Conservation (phyloP, 495 filamentous ascomycete species). For the Articulospora tetracladia region DNA sequence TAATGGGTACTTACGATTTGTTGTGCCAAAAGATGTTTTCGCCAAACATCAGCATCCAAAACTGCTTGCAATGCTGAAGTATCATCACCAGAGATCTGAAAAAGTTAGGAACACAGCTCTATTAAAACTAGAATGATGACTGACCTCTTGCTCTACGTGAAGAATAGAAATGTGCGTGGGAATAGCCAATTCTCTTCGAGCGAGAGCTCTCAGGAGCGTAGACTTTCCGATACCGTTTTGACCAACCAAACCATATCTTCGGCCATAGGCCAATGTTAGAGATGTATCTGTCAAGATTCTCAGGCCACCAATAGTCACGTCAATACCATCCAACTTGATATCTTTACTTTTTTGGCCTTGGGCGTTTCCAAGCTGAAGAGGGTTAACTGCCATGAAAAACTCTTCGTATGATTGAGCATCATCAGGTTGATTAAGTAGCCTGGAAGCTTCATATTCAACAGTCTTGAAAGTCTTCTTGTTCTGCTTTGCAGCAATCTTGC, state of each 20-base stretch:
- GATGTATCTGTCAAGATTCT: slow-evolving; percentile 88
- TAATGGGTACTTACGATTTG: slow-evolving; percentile 60
- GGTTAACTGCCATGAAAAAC: slow-evolving; percentile 99
- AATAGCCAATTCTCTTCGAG: slow-evolving; percentile 88
- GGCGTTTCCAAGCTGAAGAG: slow-evolving; percentile 72
- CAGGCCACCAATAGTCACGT: slow-evolving; percentile 85
- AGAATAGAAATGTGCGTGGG: slow-evolving; percentile 97
- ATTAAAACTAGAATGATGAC: slow-evolving; percentile 6
- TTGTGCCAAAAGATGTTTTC: slow-evolving; percentile 88
- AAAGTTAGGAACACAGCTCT: not conserved
- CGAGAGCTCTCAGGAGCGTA: slow-evolving; percentile 86
- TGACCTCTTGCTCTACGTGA: slow-evolving; percentile 96
- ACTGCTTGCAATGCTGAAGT: slow-evolving; percentile 94
- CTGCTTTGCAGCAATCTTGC: slow-evolving; percentile 97
- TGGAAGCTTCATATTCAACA: slow-evolving; percentile 94
- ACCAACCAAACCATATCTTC: slow-evolving; percentile 95
- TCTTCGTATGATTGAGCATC: slow-evolving; percentile 96
- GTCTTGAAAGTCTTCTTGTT: slow-evolving; percentile 97
- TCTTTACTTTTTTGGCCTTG: slow-evolving; percentile 90
- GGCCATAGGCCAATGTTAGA: slow-evolving; percentile 86
- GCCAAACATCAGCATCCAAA: slow-evolving; percentile 97
- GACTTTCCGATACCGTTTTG: slow-evolving; percentile 99
- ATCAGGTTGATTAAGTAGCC: slow-evolving; percentile 76
- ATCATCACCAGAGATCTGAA: slow-evolving; percentile 89
- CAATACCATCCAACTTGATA: slow-evolving; percentile 94